phyloP scores from a whole-genome alignment of 2,329 filamentous ascomycete species.

The Hymenoscyphus scutula region DNA sequence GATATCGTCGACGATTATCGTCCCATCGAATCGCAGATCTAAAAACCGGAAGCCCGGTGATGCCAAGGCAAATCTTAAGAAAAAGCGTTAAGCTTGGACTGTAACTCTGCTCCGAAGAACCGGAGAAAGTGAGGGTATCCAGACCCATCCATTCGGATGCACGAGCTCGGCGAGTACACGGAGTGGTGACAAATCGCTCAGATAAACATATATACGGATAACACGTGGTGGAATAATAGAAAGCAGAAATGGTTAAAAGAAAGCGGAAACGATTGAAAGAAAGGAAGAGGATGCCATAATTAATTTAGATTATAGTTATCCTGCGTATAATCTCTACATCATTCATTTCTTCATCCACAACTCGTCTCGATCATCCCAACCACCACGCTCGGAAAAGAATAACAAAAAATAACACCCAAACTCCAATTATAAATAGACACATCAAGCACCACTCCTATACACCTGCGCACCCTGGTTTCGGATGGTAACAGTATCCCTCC shows the following conservation, averaged over 20 bases:
- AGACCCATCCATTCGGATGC: no score
- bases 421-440: background rate
- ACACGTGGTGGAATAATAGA: no score
- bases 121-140: no score
- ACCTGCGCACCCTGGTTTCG: conserved; percentile 73
- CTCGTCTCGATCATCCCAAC: background rate
- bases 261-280: no score
- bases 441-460: conserved; percentile 66
- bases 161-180: background rate
- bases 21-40: background rate
- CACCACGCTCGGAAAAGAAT: conserved; percentile 2
- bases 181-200: no score
- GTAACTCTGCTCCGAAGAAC: no score
- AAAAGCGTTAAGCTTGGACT: background rate
- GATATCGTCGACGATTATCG: background rate
- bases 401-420: background rate
- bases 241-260: no score
- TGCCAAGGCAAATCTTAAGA: background rate
- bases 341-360: background rate
- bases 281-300: background rate
- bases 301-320: background rate
- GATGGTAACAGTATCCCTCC: conserved; percentile 83
- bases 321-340: background rate
- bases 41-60: background rate
- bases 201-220: no score